phyloP scores from a whole-genome alignment of 202 grass and related monocot species.

The Setaria italica region DNA sequence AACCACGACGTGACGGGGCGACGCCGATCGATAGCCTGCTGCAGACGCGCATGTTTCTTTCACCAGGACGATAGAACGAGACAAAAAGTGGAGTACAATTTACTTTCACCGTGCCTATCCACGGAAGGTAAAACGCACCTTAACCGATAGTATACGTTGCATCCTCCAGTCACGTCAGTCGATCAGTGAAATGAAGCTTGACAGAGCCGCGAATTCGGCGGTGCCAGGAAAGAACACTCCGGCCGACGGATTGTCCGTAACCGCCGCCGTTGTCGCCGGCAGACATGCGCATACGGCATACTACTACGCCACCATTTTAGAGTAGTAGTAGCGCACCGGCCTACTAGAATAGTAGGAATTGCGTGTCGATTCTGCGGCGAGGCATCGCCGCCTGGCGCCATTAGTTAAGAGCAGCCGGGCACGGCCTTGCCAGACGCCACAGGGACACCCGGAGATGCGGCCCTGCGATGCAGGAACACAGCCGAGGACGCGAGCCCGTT shows the following conservation, averaged over 20 bases:
- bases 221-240: no score
- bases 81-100: not conserved
- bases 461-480: slow-evolving; percentile 4
- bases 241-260: not conserved
- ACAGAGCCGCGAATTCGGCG: not conserved
- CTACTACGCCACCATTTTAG: not conserved
- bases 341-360: no score
- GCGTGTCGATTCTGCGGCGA: not conserved
- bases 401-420: not conserved
- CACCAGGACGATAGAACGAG: not conserved
- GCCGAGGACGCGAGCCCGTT: not conserved
- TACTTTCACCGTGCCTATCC: not conserved
- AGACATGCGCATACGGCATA: not conserved
- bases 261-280: slow-evolving; percentile 33
- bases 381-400: not conserved
- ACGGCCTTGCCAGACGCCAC: not conserved
- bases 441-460: slow-evolving; percentile 40
- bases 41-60: not conserved
- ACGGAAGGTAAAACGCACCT: not conserved
- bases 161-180: not conserved
- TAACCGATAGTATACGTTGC: no score
- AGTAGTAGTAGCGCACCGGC: no score
- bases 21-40: not conserved
- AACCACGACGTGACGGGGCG: not conserved
- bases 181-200: not conserved